Evolutionary conservation across 768 basidiomycete species (phyloP), one percentile per base, ranked within the genome.

Genomic region (Collybia sp.): DNA sequence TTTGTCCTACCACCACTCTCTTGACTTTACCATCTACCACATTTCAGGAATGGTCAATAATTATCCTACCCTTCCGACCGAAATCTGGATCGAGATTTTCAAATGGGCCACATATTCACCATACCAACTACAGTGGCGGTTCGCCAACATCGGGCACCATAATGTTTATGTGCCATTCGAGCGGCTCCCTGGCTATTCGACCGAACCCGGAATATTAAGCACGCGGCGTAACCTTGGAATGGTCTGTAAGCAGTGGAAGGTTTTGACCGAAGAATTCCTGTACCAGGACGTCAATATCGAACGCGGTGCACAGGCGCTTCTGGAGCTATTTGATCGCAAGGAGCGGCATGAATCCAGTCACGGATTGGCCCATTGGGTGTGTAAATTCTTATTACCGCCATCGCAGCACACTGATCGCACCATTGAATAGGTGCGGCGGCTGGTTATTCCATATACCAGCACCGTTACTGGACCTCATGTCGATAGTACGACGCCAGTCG

Each of bases 171-270:
- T 56, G 17, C 80, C 81, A 1, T 85, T 85, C 61, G 66, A 72
- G 33, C 54, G 58, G 1, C 51, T 67, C 30, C 56, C 64, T 40
- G 47, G 58, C 49, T 58, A 70, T 42, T 49, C 30, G 17, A 49
- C 43, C 19, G 63, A 65, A 48, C 35, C 58, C n/a, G 25, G 8
- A 8, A 58, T 51, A 32, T 45, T 74, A 30, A 55, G 55, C 19
- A 66, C 70, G 20, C 71, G 67, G 57, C 58, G 59, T 32, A 57
- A 69, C 2, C 61, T 85, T 40, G 68, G 73, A 37, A 66, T 71
- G 44, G 83, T 85, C 30, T 85, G 81, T 59, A 73, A 70, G 42
- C 60, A 67, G 25, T 85, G 83, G 83, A 69, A 65, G n/a, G 49
- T 49, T 12, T 70, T 81, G 57, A 64, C 72, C 2, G 60, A 57